Conservation (phyloP, 306 rosid genomes). For the Vicia sativa region DNA sequence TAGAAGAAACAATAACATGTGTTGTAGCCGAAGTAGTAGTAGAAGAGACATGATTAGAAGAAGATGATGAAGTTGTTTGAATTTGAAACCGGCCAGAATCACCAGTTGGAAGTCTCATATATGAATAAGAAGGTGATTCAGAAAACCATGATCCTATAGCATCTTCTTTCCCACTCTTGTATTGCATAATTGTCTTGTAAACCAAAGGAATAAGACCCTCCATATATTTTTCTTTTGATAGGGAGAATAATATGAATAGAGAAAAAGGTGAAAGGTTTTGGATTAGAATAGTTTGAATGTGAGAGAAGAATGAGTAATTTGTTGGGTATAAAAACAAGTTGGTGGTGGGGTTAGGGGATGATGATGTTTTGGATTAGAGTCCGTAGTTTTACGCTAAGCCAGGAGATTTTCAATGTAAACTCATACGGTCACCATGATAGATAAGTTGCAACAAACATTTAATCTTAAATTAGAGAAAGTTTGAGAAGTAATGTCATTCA, state of each 20-base stretch:
- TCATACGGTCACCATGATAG: slow-evolving; percentile 55
- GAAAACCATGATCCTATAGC: slow-evolving; percentile 59
- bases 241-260: not conserved
- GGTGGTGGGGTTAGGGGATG: slow-evolving; percentile 11
- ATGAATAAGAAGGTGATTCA: slow-evolving; percentile 72
- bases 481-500: no score
- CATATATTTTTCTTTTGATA: slow-evolving; percentile 53
- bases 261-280: not conserved
- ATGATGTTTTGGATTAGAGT: slow-evolving; percentile 53
- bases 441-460: slow-evolving; percentile 50
- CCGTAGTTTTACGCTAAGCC: slow-evolving; percentile 68
- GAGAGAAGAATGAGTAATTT: slow-evolving; percentile 28
- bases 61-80: slow-evolving; percentile 42
- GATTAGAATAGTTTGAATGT: slow-evolving; percentile 37
- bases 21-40: slow-evolving; percentile 39
- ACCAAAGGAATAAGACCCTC: slow-evolving; percentile 94
- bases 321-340: slow-evolving; percentile 40
- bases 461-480: not conserved
- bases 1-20: slow-evolving; percentile 52
- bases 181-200: slow-evolving; percentile 72
- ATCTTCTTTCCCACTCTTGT: slow-evolving; percentile 61
- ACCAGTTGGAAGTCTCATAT: slow-evolving; percentile 55
- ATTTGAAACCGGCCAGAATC: slow-evolving; percentile 51
- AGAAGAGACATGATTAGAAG: slow-evolving; percentile 35
- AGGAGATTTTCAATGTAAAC: slow-evolving; percentile 54